Base-by-base conservation (phyloP, 192 early-diverging fungal genomes). In the Funneliformis mosseae region DNA sequence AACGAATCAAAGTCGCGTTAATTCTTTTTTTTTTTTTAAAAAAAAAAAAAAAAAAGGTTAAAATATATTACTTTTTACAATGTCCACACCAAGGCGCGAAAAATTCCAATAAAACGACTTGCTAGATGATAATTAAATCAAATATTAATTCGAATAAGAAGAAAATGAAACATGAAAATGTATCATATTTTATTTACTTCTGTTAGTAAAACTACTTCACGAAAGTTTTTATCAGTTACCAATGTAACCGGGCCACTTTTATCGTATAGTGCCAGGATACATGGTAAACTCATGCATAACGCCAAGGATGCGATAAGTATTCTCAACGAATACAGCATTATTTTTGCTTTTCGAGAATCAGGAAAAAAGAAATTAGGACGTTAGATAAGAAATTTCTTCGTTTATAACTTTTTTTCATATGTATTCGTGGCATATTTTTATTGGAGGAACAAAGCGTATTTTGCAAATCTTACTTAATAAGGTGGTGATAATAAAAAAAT, bases 51-150 rank as follows among this genome's bases (percentile, higher is more conserved):
- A n/a, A n/a, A n/a, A n/a, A n/a, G n/a, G n/a, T n/a, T n/a, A n/a
- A n/a, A n/a, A n/a, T n/a, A n/a, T n/a, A n/a, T n/a, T 84, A 91
- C 87, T 88, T 91, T 88, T 97, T 90, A 84, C 97, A 99, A 85
- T 97, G 94, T 25, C 96, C 96, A 85, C 96, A 97, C 95, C 97
- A 99, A 39, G 97, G 97, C 12, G 96, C 97, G 81, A 92, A 98
- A 84, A 99, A 99, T 83, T 97, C 95, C 27, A 95, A 94, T 76
- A 96, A 89, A 18, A 94, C 95, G 9, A 93, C 88, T 81, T 96
- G 89, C 88, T 93, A 81, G 14, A 55, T 2, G 14, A 60, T 8
- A 43, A 25, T 66, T 48, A 5, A 43, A 27, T 55, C 46, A 28
- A 16, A 21, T 7, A 5, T 28, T 60, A 74, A 74, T 10, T 74